Base-by-base conservation (phyloP, 2,329 filamentous ascomycete species). In the Coniella lustricola region DNA sequence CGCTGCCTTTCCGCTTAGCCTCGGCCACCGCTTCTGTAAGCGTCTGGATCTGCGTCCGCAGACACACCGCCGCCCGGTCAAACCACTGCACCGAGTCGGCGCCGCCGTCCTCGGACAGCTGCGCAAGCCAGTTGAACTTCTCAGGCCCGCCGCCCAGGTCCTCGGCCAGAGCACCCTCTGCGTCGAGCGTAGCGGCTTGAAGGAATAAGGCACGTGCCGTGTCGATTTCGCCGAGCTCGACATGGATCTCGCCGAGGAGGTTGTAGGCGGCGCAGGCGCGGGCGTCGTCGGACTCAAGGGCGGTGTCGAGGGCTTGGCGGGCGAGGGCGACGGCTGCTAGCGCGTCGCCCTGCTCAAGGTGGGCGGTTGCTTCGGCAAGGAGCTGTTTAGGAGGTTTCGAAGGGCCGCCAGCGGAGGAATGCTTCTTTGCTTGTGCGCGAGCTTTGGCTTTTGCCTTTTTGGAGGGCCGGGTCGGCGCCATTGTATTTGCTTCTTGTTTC, bases 91-190 rank as follows among this genome's bases (percentile, higher is more conserved):
- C 77, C 57, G 79, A 84, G 60, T 85, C 81, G 40, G 73, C 67
- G 1, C 83, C 83, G 32, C 83, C 83, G 40, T 84, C 75, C 52
- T 84, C 80, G 62, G 80, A 93, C 60, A 98, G 75, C 68, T 98
- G 93, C 54, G 93, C 93, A 50, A 98, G 74, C 80, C 90, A 95
- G 42, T 97, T 70, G 62, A 96, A 97, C 69, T 96, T 97, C 62
- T 97, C 91, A 0, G 90, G 81, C 1, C 90, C 90, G 22, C 88
- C 89, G 42, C 90, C 90, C 44, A 83, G 65, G 34, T 80, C 77
- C 59, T 89, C 85, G 16, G 84, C 77, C 51, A 82, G 70, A 34
- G 72, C 67, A 16, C 91, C 93, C 49, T 90, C 80, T 20, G 82
- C 76, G 63, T 98, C 93, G 32, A 93, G 76, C 46, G 76, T 71